phyloP scores from a whole-genome alignment of 441 rosid species.

The Geranium incanum region DNA sequence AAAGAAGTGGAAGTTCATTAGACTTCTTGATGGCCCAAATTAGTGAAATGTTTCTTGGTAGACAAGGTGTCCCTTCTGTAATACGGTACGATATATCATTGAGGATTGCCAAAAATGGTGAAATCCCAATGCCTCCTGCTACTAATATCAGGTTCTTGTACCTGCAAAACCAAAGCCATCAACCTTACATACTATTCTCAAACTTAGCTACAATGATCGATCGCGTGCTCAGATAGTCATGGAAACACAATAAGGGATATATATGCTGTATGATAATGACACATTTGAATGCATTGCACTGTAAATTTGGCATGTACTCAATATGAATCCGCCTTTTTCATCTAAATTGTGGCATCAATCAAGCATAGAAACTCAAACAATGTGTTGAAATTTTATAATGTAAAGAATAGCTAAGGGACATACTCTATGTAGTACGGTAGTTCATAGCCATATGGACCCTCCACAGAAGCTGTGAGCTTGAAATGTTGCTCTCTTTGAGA shows the following conservation, averaged over 20 bases:
- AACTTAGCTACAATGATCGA: not conserved
- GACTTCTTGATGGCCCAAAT: constrained; percentile 76
- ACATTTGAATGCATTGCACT: not conserved
- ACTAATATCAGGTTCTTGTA: constrained; percentile 73
- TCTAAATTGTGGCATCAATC: not conserved
- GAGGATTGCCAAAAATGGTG: constrained; percentile 75
- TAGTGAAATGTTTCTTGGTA: constrained; percentile 50
- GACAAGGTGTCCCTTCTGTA: constrained; percentile 54
- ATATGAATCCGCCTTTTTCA: constrained; percentile 13
- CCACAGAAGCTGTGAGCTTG: constrained; percentile 52
- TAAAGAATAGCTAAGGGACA: not conserved
- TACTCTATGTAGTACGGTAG: constrained; percentile 43
- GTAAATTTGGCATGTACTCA: not conserved
- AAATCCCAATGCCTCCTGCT: constrained; percentile 87
- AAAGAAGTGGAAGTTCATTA: constrained; percentile 66
- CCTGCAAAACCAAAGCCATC: constrained; percentile 30
- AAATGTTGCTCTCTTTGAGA: constrained; percentile 18
- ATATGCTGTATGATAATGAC: no score
- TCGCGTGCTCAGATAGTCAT: no score
- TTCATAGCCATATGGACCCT: constrained; percentile 74
- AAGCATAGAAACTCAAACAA: not conserved
- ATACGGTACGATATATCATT: constrained; percentile 65
- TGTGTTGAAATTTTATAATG: not conserved
- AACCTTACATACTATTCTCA: constrained; percentile 21
- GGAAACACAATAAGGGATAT: not conserved